Base-by-base conservation (phyloP, 1,284 basidiomycete genomes). In the Xerocomus nothofagi region DNA sequence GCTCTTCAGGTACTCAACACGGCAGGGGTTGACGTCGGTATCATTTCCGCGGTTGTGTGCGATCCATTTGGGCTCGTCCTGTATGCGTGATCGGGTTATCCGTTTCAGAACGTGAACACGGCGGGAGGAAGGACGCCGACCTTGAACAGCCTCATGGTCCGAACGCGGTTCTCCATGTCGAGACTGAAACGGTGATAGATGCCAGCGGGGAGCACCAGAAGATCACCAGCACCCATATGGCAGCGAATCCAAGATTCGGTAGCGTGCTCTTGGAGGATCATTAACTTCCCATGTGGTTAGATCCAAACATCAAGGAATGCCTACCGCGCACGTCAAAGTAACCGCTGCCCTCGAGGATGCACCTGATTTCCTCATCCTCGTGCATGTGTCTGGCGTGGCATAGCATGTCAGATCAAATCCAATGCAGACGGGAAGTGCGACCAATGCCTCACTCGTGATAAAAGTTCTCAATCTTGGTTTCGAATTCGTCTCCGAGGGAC, bases 341-440 rank as follows among this genome's bases (percentile, higher is more conserved):
- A 0, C 90, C 91, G 41, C 80, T 82, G 14, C 91, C 92, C 3
- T 78, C 77, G 29, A 89, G 74, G 56, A 93, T 82, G 66, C 88
- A 94, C 10, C 91, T 77, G 58, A 93, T 93, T 71, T 93, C 91
- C 68, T 93, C 91, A 59, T 93, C 91, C 68, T 93, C 90, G 60
- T 93, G 90, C 71, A 93, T 77, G 62, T 93, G 90, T 62, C 86
- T 89, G 53, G 24, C 8, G 11, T 44, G 2, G 5, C 21, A 17
- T 18, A 1, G 18, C 14, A n/a, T 17, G 26, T 51, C 12, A 37
- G 53, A 91, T 14, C 46, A 56, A n/a, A 15, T 40, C 8, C 18
- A 33, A 32, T 32, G 30, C n/a, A 37, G n/a, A 10, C 5, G 12
- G 26, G 43, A 18, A 15, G 26, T 27, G 12, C 26, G 2, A 12